Base-by-base conservation (phyloP, 129 eudicot species). In the Ambrosia artemisiifolia region DNA sequence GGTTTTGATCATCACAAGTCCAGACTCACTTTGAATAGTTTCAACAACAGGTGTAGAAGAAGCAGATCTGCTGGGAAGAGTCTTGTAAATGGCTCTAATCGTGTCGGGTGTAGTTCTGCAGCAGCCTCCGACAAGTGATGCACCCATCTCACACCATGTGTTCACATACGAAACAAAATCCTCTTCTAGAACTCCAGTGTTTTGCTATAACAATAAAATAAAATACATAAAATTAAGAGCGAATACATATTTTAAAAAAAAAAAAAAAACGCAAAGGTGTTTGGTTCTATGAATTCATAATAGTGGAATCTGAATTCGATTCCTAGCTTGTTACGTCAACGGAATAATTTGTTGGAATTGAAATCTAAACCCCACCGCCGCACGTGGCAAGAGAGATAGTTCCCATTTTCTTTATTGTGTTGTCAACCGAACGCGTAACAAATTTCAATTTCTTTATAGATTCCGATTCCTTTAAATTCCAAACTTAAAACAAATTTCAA, bases 61-160 rank as follows among this genome's bases (percentile, higher is more conserved):
- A 14, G 55, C 67, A 11, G 84, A 71, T 83, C 75, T 77, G 30
- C 28, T 68, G 33, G 85, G 54, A 63, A 89, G 88, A 59, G 80
- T 74, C 57, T 11, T 75, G 43, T 80, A 75, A 38, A 92, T 92
- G 46, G 84, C 85, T 75, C 85, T 78, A 72, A 92, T 83, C 11
- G 96, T 92, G 44, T 87, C 69, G 0, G 98, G 98, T 6, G 98
- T 92, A 49, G 98, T 92, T 84, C 98, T 79, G 72, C 96, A 92
- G 67, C 97, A 63, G 79, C 87, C 57, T 77, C 96, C 96, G 69
- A 83, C 83, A 48, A 92, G 88, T 4, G 98, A 87, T 7, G 95
- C 96, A 43, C 98, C 98, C 72, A 69, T 88, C 71, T 92, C 89
- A 3, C 95, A 84, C 98, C 98, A 92, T 44, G 76, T 92, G 73